Percentiles rank a stretch among this genome's conserved stretches.
Conservation (phyloP, 176 grass and related monocot genomes). For the Otatea glauca region DNA sequence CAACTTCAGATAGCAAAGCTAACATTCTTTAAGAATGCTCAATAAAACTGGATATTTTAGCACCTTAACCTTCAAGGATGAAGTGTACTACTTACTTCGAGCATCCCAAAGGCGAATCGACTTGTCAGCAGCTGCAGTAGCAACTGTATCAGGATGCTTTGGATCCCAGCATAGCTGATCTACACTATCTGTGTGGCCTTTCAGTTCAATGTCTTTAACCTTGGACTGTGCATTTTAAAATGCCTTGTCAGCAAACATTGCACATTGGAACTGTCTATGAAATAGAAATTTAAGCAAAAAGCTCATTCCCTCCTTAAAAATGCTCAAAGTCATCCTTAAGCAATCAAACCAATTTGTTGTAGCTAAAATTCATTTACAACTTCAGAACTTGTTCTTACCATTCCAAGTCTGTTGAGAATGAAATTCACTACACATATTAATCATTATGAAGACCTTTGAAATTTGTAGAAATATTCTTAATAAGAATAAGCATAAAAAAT, state of each 20-base stretch:
- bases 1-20: constrained; percentile 23
- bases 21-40: constrained; percentile 29
- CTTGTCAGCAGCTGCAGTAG: constrained; percentile 98
- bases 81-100: constrained; percentile 72
- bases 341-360: constrained; percentile 8
- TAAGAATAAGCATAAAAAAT: neutral
- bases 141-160: constrained; percentile 92
- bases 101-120: constrained; percentile 96
- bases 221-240: constrained; percentile 74
- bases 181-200: constrained; percentile 94
- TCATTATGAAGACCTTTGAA: neutral
- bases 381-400: constrained; percentile 24
- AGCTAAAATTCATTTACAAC: constrained; percentile 33
- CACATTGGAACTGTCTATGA: constrained; percentile 8
- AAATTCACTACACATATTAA: constrained; percentile 15
- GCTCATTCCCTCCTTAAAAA: neutral
- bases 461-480: neutral
- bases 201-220: constrained; percentile 97
- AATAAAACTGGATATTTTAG: constrained; percentile 33
- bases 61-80: constrained; percentile 21
- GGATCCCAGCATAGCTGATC: constrained; percentile 99
- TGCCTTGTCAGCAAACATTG: constrained; percentile 32
- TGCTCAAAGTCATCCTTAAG: neutral
- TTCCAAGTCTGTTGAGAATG: neutral
- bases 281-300: constrained; percentile 21